Base-by-base conservation (phyloP, 106 monocot genomes). In the Dendrobium nobile region DNA sequence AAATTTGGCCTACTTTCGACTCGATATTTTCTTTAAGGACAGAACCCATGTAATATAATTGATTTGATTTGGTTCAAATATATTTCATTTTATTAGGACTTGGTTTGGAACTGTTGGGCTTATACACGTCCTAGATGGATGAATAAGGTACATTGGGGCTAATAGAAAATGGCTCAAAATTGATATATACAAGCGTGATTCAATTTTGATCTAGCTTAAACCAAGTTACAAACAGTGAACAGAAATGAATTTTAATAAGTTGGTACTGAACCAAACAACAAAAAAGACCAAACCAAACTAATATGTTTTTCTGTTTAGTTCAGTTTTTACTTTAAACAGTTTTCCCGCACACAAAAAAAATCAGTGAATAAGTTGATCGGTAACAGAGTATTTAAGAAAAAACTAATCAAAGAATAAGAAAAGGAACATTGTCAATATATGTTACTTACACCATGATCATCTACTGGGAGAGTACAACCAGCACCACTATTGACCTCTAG, bases 371-470 rank as follows among this genome's bases (percentile, higher is more conserved):
- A 19, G 22, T 64, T 64, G 18, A 64, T 64, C 22, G 22, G 64
- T 64, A 26, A 64, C 64, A 64, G 7, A 64, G 24, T 24, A 64
- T 24, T n/a, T 7, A 24, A 24, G 64, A 24, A 37, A 37, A 64
- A 64, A 64, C 18, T 64, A 3, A 24, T 18, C 31, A 55, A 59
- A 28, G 40, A 82, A 20, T 42, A 9, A 37, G 84, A 18, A 70
- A 37, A 28, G 15, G 37, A 33, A 15, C 33, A 24, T 9, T 43
- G 55, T 31, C 33, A 16, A 43, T 22, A 68, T 64, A 76, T 48
- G 47, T 26, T 68, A 82, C 88, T 87, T 91, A 94, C 91, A 82
- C 58, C 41, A 65, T 73, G 27, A 48, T 74, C 67, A 81, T 87
- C 79, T 78, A 54, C 81, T 54, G 85, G 54, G 24, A 67, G 56